Evolutionary conservation across 2,329 filamentous ascomycete genomes (phyloP).

Genomic region (Talaromyces albobiverticillius): DNA sequence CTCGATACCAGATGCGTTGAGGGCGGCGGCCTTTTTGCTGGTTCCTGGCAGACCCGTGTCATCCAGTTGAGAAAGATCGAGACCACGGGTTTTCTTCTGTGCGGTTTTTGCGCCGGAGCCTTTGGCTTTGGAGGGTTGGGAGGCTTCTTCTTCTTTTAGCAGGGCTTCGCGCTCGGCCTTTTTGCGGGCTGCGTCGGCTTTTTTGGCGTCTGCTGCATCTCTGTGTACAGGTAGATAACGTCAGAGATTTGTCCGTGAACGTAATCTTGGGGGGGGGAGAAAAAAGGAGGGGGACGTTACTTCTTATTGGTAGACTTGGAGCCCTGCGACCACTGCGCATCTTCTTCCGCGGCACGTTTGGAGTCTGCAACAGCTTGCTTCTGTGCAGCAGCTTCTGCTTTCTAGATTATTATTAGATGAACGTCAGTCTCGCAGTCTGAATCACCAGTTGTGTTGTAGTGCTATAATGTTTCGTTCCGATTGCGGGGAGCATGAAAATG

Average conservation of each 20-base stretch:
- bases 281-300: slow-evolving; percentile 50
- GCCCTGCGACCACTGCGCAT: slow-evolving; percentile 78
- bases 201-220: slow-evolving; percentile 80
- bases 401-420: slow-evolving; percentile 50
- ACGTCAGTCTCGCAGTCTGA: not conserved
- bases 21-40: slow-evolving; percentile 51
- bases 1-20: slow-evolving; percentile 87
- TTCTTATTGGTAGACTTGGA: slow-evolving; percentile 80
- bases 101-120: slow-evolving; percentile 50
- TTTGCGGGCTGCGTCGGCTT: slow-evolving; percentile 76
- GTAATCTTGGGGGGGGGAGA: not conserved
- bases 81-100: slow-evolving; percentile 59
- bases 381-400: slow-evolving; percentile 79
- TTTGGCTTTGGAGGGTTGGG: slow-evolving; percentile 61
- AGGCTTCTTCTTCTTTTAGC: slow-evolving; percentile 76
- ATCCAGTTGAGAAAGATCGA: slow-evolving; percentile 75
- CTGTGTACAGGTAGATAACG: slow-evolving; percentile 45
- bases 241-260: not conserved
- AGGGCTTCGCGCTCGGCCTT: slow-evolving; percentile 89
- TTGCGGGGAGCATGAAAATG: slow-evolving; percentile 18
- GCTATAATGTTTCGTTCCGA: no score
- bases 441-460: not conserved
- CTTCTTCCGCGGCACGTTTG: slow-evolving; percentile 65
- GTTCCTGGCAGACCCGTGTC: slow-evolving; percentile 40
- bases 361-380: slow-evolving; percentile 72